phyloP scores from a whole-genome alignment of 352 stramenopile species.

The Phytophthora nicotianae region DNA sequence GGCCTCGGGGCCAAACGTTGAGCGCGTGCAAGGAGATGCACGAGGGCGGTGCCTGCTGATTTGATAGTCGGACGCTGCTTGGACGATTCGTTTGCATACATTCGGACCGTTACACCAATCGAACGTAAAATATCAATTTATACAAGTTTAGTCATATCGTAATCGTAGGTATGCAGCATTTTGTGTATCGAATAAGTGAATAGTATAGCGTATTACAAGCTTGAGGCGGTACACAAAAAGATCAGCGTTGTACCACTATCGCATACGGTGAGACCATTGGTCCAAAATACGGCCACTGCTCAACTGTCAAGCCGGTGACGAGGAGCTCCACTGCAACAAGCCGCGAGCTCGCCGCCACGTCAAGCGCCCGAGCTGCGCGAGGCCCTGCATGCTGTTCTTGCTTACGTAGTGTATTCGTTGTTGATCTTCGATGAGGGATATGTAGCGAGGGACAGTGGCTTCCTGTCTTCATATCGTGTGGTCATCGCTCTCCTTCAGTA shows the following conservation, averaged over 20 bases:
- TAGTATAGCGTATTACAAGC: neutral
- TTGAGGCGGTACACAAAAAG: constrained; percentile 27
- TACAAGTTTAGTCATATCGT: constrained; percentile 4
- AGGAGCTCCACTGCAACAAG: constrained; percentile 11
- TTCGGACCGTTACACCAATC: constrained; percentile 1
- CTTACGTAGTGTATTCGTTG: neutral
- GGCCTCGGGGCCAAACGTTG: constrained; percentile 18
- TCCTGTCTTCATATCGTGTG: too few relatives aligned
- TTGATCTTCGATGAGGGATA: neutral
- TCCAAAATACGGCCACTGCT: constrained; percentile 9
- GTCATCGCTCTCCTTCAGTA: too few relatives aligned
- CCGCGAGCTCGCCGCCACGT: constrained; percentile 9
- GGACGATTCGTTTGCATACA: constrained; percentile 25
- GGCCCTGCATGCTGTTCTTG: neutral
- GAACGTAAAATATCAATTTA: neutral
- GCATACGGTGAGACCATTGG: constrained; percentile 16
- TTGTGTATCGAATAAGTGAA: neutral
- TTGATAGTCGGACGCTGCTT: constrained; percentile 28
- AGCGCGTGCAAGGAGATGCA: constrained; percentile 20
- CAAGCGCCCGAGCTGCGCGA: constrained; percentile 7
- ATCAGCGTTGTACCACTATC: neutral
- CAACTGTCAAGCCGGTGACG: constrained; percentile 4
- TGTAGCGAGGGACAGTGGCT: constrained; percentile 8
- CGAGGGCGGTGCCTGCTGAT: constrained; percentile 13
- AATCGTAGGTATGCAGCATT: too few relatives aligned